Evolutionary conservation across 1,139 yeast species (phyloP).

Genomic region (Yamadazyma taylorii): DNA sequence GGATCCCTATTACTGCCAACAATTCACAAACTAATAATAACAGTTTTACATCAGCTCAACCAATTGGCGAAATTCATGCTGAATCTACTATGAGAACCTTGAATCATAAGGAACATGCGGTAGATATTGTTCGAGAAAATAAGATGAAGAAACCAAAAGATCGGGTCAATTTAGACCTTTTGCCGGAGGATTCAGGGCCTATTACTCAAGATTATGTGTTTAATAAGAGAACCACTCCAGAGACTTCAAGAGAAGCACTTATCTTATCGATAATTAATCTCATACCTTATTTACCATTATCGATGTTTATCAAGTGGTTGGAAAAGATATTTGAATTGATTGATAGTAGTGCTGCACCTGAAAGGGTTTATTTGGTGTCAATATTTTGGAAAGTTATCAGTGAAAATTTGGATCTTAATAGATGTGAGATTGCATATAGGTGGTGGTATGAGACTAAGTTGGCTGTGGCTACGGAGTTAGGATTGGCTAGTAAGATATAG

Average conservation of each 20-base stretch:
- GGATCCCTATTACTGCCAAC: constrained; percentile 28
- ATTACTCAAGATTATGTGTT: constrained; percentile 20
- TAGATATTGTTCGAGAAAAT: constrained; percentile 31
- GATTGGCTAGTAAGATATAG: constrained; percentile 1
- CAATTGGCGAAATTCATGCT: constrained; percentile 38
- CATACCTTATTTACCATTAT: constrained; percentile 54
- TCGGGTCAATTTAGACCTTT: constrained; percentile 19
- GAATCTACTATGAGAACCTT: constrained; percentile 35
- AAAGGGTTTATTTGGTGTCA: constrained; percentile 26
- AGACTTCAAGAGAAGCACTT: constrained; percentile 54
- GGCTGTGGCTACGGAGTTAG: neutral
- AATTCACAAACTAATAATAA: too few relatives aligned
- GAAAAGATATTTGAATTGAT: constrained; percentile 45
- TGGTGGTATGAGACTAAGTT: constrained; percentile 56
- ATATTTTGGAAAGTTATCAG: constrained; percentile 44
- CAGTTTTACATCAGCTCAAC: constrained; percentile 38
- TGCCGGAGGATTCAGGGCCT: constrained; percentile 18
- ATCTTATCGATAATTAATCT: constrained; percentile 49
- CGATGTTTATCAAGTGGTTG: constrained; percentile 48
- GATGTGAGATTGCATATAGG: constrained; percentile 59
- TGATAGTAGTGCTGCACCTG: constrained; percentile 36
- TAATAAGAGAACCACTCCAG: constrained; percentile 29
- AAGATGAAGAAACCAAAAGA: constrained; percentile 38
- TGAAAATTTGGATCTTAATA: constrained; percentile 54
- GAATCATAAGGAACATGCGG: constrained; percentile 21